Evolutionary conservation across 331 rosid species (phyloP).

Genomic region (Erythrophleum ivorense): DNA sequence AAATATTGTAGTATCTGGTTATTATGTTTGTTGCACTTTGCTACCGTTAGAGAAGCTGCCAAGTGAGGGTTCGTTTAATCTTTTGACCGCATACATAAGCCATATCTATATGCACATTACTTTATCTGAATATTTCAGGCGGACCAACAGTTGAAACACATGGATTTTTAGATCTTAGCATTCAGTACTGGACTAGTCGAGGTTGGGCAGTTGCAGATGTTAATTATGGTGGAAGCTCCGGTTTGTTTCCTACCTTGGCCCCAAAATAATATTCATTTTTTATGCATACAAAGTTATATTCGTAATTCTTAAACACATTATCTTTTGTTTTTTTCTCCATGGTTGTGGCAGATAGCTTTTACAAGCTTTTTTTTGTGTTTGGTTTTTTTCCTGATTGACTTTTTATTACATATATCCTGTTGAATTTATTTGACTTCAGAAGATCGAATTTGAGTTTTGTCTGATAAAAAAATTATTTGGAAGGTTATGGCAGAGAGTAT

Average conservation of each 20-base stretch:
- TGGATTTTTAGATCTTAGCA: constrained; percentile 70
- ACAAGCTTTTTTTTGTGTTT: background rate
- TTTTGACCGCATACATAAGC: constrained; percentile 14
- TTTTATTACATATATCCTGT: background rate
- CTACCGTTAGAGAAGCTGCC: constrained; percentile 19
- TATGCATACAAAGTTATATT: constrained; percentile 1
- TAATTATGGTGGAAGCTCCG: constrained; percentile 98
- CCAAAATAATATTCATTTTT: background rate
- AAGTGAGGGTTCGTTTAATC: constrained; percentile 12
- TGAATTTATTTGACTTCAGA: constrained; percentile 2
- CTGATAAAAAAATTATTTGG: constrained; percentile 25
- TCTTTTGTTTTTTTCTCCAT: background rate
- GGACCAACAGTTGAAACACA: constrained; percentile 91
- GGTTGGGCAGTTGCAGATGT: constrained; percentile 96
- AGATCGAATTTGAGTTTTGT: background rate
- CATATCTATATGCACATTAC: background rate
- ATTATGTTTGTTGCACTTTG: constrained; percentile 15
- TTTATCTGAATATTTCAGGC: constrained; percentile 63
- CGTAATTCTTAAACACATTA: constrained; percentile 22
- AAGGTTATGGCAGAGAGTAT: constrained; percentile 90
- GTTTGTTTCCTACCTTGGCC: constrained; percentile 61
- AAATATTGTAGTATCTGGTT: background rate
- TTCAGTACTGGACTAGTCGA: constrained; percentile 96
- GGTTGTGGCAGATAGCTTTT: background rate
- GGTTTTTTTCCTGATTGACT: background rate